Percentiles rank a stretch among this genome's conserved stretches.
Evolutionary conservation across 768 basidiomycete species (phyloP).

Genomic region (Lactarius sanguifluus): DNA sequence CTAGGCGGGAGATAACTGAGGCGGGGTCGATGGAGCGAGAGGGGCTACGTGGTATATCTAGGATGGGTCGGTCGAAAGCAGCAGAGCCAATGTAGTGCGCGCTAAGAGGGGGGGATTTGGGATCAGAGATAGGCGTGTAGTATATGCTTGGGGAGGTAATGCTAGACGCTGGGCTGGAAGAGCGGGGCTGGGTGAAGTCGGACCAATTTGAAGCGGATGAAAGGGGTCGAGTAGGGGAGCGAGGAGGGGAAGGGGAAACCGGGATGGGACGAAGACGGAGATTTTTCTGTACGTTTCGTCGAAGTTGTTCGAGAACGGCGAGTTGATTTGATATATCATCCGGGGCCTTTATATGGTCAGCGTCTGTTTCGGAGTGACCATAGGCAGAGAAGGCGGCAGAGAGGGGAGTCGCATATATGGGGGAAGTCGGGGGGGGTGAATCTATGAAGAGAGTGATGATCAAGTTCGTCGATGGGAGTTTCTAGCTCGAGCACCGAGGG

Average conservation of each 20-base stretch:
- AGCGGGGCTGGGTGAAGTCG: slow-evolving; percentile 38
- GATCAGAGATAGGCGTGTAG: slow-evolving; percentile 52
- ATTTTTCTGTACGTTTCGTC: slow-evolving; percentile 73
- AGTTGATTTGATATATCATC: slow-evolving; percentile 72
- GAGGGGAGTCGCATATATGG: slow-evolving; percentile 33
- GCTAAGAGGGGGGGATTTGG: slow-evolving; percentile 33
- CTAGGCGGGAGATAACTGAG: slow-evolving; percentile 49
- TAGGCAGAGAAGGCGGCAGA: slow-evolving; percentile 31
- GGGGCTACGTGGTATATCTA: slow-evolving; percentile 32
- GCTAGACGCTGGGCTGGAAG: slow-evolving; percentile 48
- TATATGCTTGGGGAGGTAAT: slow-evolving; percentile 44
- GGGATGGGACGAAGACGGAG: slow-evolving; percentile 76
- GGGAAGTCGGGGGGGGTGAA: slow-evolving; percentile 37
- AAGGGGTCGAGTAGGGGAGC: slow-evolving; percentile 32
- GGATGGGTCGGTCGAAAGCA: slow-evolving; percentile 28
- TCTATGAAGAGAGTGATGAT: slow-evolving; percentile 33
- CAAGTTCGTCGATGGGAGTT: slow-evolving; percentile 38
- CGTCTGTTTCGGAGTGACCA: slow-evolving; percentile 33
- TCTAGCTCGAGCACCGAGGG: slow-evolving; percentile 38
- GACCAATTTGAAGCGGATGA: slow-evolving; percentile 33
- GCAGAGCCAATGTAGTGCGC: slow-evolving; percentile 36
- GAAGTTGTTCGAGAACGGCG: slow-evolving; percentile 63
- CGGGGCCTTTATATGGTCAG: slow-evolving; percentile 21
- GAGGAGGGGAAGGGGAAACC: slow-evolving; percentile 39
- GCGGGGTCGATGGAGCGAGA: slow-evolving; percentile 47